phyloP scores from a whole-genome alignment of 2,329 filamentous ascomycete species.

The Fusarium sp. region DNA sequence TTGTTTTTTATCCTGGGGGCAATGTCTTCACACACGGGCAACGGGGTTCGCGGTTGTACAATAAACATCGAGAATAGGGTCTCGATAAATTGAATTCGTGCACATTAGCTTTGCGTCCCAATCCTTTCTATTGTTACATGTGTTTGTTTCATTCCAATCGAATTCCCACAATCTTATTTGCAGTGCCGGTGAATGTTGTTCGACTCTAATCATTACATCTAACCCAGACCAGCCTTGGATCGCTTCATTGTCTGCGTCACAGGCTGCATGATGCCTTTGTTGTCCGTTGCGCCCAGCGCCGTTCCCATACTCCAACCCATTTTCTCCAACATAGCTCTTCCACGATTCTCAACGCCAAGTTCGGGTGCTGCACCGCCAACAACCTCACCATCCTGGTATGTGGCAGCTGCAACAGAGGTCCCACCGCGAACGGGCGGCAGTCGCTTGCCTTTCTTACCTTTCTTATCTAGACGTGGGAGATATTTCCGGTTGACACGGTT shows the following conservation, averaged over 20 bases:
- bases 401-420: constrained; percentile 45
- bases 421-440: constrained; percentile 44
- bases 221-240: constrained; percentile 85
- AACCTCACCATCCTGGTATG: constrained; percentile 85
- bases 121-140: constrained; percentile 3
- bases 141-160: background rate
- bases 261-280: constrained; percentile 89
- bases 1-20: constrained; percentile 72
- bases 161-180: background rate
- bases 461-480: constrained; percentile 64
- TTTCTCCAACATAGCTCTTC: constrained; percentile 89
- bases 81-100: constrained; percentile 72
- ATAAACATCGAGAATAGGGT: constrained; percentile 74
- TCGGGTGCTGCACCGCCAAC: constrained; percentile 89
- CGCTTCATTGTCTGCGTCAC: constrained; percentile 90
- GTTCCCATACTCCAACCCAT: constrained; percentile 96
- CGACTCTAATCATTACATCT: constrained; percentile 17
- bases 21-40: constrained; percentile 76
- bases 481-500: constrained; percentile 61
- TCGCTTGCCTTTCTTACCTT: constrained; percentile 50
- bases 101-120: constrained; percentile 60
- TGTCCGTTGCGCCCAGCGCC: constrained; percentile 82
- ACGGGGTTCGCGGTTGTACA: constrained; percentile 80
- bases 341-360: constrained; percentile 83
- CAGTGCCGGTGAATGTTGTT: background rate